phyloP scores from a whole-genome alignment of 345 rosid genomes.

The Rhodamnia rubescens region DNA sequence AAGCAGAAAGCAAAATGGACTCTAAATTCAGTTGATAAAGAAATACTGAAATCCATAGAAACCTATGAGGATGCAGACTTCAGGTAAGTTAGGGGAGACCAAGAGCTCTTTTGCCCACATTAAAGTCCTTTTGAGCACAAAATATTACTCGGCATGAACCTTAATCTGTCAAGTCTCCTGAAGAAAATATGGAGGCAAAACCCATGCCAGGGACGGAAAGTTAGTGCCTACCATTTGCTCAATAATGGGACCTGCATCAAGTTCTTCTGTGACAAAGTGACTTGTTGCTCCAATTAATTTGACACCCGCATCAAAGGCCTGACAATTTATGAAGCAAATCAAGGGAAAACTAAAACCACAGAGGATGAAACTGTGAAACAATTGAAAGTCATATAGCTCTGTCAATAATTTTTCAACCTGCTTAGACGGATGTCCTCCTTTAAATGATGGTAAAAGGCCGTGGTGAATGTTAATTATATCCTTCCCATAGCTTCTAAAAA shows the following conservation, averaged over 20 bases:
- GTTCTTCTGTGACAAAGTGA: constrained; percentile 94
- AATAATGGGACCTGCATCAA: constrained; percentile 91
- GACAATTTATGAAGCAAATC: constrained; percentile 27
- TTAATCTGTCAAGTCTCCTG: neutral
- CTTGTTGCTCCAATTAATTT: constrained; percentile 92
- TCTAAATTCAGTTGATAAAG: neutral
- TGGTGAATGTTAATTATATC: constrained; percentile 96
- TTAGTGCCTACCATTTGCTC: constrained; percentile 69
- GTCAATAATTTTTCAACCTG: constrained; percentile 40
- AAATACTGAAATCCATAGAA: neutral
- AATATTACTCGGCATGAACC: neutral
- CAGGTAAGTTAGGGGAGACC: neutral
- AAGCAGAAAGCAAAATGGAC: neutral
- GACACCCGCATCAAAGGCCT: constrained; percentile 98
- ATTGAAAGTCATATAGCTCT: neutral
- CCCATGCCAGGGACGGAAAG: neutral
- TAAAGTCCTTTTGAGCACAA: neutral
- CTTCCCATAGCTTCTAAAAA: constrained; percentile 69
- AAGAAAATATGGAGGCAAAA: neutral
- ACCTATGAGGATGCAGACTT: neutral
- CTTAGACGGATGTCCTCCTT: constrained; percentile 71
- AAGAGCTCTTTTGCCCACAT: neutral
- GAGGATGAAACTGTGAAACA: neutral
- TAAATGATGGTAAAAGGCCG: constrained; percentile 95
- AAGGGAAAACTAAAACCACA: constrained; percentile 4